Conservation (phyloP, 805 yeast genomes). For the Cyberlindnera veronae region DNA sequence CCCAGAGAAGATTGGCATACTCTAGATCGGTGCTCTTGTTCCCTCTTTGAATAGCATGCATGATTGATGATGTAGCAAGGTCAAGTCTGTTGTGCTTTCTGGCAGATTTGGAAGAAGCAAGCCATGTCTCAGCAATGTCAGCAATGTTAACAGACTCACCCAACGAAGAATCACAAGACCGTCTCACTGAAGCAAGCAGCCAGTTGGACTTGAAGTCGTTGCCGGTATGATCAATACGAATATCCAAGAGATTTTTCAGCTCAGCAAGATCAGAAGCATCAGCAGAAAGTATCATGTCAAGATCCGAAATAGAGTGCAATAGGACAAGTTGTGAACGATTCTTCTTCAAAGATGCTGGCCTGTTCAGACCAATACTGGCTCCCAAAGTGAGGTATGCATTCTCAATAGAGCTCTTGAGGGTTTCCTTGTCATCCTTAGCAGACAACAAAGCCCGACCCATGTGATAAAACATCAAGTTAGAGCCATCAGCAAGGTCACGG, state of each 20-base stretch:
- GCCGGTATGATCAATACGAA: slow-evolving; percentile 34
- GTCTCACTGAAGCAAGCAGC: slow-evolving; percentile 56
- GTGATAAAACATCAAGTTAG: slow-evolving; percentile 54
- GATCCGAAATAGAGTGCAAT: slow-evolving; percentile 60
- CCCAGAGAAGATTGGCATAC: slow-evolving; percentile 82
- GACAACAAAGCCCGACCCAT: slow-evolving; percentile 60
- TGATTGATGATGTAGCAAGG: slow-evolving; percentile 63
- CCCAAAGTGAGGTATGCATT: slow-evolving; percentile 61
- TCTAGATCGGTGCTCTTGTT: slow-evolving; percentile 58
- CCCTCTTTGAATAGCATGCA: slow-evolving; percentile 44
- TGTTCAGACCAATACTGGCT: slow-evolving; percentile 46
- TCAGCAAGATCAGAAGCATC: slow-evolving; percentile 1
- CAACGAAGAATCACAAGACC: slow-evolving; percentile 39
- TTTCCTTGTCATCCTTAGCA: slow-evolving; percentile 29
- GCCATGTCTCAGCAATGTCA: slow-evolving; percentile 48
- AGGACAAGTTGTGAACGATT: slow-evolving; percentile 45
- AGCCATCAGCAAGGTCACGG: slow-evolving; percentile 43
- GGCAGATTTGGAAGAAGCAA: slow-evolving; percentile 60
- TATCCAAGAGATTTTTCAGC: slow-evolving; percentile 17
- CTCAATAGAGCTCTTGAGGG: slow-evolving; percentile 39
- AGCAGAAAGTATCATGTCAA: slow-evolving; percentile 30
- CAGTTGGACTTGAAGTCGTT: slow-evolving; percentile 58
- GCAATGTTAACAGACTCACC: slow-evolving; percentile 21
- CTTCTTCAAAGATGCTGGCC: slow-evolving; percentile 48
- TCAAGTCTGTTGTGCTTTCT: slow-evolving; percentile 67